Percentiles rank a stretch among this genome's conserved stretches.
Evolutionary conservation across 345 rosid genomes (phyloP).

Genomic region (Angophora floribunda): DNA sequence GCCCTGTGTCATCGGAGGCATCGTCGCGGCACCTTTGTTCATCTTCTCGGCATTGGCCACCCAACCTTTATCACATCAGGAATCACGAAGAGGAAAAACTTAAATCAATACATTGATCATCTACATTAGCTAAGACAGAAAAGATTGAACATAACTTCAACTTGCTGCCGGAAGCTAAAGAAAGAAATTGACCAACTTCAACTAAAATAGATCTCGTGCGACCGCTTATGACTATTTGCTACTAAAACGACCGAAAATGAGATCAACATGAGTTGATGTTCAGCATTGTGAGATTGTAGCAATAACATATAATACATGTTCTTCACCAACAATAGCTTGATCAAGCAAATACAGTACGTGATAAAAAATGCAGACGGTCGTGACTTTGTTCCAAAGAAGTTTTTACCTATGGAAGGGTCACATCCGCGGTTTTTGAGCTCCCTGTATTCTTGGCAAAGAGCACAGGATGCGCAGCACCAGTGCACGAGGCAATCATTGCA

Average conservation of each 20-base stretch:
- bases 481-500: not conserved
- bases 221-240: not conserved
- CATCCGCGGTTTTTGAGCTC: not conserved
- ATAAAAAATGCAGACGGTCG: not conserved
- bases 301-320: not conserved
- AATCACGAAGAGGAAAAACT: not conserved
- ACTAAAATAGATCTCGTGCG: not conserved
- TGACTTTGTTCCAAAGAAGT: not conserved
- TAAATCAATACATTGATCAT: not conserved
- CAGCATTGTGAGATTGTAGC: not conserved
- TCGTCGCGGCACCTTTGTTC: not conserved
- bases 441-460: slow-evolving; percentile 3
- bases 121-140: not conserved
- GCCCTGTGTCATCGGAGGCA: not conserved
- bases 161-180: not conserved
- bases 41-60: not conserved
- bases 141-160: not conserved
- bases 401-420: slow-evolving; percentile 1
- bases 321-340: not conserved
- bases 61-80: not conserved
- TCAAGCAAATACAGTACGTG: not conserved
- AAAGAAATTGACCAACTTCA: not conserved
- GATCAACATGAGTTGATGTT: not conserved
- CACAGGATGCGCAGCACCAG: not conserved
- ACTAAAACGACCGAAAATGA: not conserved